A percentile compares a stretch with the other conserved stretches of the same genome.
These are phyloP conservation scores for Skeletonema menzelii DNA, from an alignment of 108 stramenopile genomes.

Conservation along the genomic window DNA sequence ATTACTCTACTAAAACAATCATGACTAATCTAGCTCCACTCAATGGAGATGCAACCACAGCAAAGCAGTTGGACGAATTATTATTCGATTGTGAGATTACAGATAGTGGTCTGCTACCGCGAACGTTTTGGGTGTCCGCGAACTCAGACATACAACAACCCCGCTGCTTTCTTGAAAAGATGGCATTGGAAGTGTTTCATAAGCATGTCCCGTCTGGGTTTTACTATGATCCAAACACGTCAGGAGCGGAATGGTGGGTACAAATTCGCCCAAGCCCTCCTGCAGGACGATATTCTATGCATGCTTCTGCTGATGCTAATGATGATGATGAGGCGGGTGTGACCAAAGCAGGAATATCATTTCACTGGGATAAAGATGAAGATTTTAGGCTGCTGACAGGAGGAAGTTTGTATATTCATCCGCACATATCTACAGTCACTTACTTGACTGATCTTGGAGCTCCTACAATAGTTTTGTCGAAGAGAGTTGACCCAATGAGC, in stretches of 20 bases:
- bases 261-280: constrained; percentile 77
- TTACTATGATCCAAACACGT: constrained; percentile 38
- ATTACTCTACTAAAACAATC: constrained; percentile 22
- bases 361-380: constrained; percentile 92
- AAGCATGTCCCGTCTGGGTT: constrained; percentile 52
- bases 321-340: constrained; percentile 25
- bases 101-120: constrained; percentile 72
- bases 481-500: constrained; percentile 56
- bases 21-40: constrained; percentile 43
- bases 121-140: constrained; percentile 77
- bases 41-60: not conserved
- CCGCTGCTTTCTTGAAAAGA: constrained; percentile 66
- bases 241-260: constrained; percentile 88
- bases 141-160: constrained; percentile 38
- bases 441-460: constrained; percentile 75
- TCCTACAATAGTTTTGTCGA: constrained; percentile 66
- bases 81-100: constrained; percentile 81
- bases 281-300: constrained; percentile 39
- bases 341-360: constrained; percentile 59
- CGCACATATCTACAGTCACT: constrained; percentile 83
- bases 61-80: constrained; percentile 55
- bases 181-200: constrained; percentile 75
- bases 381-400: constrained; percentile 71
- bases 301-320: constrained; percentile 1
- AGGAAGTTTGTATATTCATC: constrained; percentile 73